Percentiles rank a stretch among this genome's conserved stretches.
Evolutionary conservation across 306 rosid species (phyloP).

Genomic region (Pyrus betulifolia): DNA sequence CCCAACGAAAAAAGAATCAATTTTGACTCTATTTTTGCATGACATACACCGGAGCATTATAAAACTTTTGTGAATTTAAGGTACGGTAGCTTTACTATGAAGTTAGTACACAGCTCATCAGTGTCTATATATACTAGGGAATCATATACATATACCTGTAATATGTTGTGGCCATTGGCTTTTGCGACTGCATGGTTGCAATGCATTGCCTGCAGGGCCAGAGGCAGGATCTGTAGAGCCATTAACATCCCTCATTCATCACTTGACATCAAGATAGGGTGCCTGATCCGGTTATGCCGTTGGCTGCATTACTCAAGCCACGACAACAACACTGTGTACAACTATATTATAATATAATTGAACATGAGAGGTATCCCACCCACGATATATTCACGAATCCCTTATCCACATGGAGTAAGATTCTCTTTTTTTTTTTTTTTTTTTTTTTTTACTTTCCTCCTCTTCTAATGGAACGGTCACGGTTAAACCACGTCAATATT

Average conservation of each 20-base stretch:
- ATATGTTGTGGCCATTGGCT: neutral
- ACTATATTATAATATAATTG: neutral
- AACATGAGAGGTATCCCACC: too few species aligned
- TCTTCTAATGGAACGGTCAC: too few species aligned
- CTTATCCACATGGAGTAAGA: too few species aligned
- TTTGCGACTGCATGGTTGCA: neutral
- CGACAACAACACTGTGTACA: neutral
- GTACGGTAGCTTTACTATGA: neutral
- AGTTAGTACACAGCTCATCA: neutral
- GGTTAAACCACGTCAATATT: too few species aligned
- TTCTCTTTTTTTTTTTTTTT: too few species aligned
- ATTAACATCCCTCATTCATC: neutral
- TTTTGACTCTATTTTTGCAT: neutral
- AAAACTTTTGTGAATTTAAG: too few species aligned
- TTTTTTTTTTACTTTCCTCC: too few species aligned
- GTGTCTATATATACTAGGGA: neutral
- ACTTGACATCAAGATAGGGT: neutral
- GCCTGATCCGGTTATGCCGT: slow-evolving; percentile 17
- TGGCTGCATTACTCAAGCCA: slow-evolving; percentile 4
- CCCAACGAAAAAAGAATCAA: neutral
- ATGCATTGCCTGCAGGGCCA: neutral
- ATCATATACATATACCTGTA: neutral
- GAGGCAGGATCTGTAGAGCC: neutral
- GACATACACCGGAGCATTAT: too few species aligned
- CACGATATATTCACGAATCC: too few species aligned